Evolutionary conservation across 345 rosid genomes (phyloP), one percentile per base, ranked within the genome.

Genomic region (Arabidopsis suecica): DNA sequence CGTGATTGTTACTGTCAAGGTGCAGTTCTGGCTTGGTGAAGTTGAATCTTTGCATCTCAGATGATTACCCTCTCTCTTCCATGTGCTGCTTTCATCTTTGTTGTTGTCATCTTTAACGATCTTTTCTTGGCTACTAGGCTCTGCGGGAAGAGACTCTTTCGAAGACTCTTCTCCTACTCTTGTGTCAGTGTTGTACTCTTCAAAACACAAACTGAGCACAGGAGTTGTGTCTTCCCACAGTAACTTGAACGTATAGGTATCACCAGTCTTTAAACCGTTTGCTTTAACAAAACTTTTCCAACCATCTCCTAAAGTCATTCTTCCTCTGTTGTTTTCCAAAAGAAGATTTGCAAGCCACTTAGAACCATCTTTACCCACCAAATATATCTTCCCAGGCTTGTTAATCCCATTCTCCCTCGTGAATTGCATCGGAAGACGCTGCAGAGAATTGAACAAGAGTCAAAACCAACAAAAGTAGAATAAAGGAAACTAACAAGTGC

Each of bases 281-380:
- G 64, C 77, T 73, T 55, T 73, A 42, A 73, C 77, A 38, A 75
- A 66, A 28, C 40, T 23, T 59, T 56, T 75, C 79, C 79, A 75
- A 4, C 79, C 79, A 5, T 74, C 72, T 36, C 78, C 78, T 42
- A 74, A 36, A 65, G 72, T 74, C 78, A 74, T 74, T 74, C 72
- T 56, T 47, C 65, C 72, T 65, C 74, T 49, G 16, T 18, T 67
- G 45, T 37, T 68, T 75, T 75, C 73, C 23, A 38, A 9, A 48
- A 76, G 79, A 75, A 67, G 73, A 44, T 69, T 69, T 18, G 64
- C 74, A 47, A 68, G 56, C 79, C 79, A 76, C 79, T 76, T 76
- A 7, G 69, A 61, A 58, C 79, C 74, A 53, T 61, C 74, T 50
- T 69, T 76, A 7, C 74, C 74, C 28, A 76, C n/a, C 45, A 76